phyloP scores from a whole-genome alignment of 805 yeast genomes.

The Myxozyma geophila region DNA sequence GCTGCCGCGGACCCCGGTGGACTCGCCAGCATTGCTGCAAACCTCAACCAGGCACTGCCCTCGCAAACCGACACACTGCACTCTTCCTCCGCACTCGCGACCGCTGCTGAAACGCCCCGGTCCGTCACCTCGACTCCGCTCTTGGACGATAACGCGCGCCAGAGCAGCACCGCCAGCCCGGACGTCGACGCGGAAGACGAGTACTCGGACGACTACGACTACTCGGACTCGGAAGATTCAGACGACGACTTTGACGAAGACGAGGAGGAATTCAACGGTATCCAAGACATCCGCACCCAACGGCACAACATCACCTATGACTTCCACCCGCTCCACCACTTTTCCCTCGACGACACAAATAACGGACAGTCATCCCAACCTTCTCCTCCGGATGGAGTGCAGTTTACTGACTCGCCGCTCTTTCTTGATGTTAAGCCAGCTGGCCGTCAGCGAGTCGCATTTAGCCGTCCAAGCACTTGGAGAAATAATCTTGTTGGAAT shows the following conservation, averaged over 20 bases:
- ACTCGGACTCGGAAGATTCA: conserved; percentile 4
- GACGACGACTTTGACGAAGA: conserved; percentile 9
- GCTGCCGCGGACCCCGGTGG: neutral
- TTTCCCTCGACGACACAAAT: neutral
- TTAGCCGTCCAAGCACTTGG: conserved; percentile 25
- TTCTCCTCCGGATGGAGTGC: neutral
- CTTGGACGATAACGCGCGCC: no score
- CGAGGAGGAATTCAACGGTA: neutral
- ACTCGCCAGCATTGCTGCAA: neutral
- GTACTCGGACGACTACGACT: no score
- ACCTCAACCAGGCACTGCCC: neutral
- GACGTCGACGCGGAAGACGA: conserved; percentile 9
- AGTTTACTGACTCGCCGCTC: conserved; percentile 9
- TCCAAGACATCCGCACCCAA: neutral
- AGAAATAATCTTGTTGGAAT: conserved; percentile 23
- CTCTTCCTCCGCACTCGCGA: neutral
- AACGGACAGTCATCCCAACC: neutral
- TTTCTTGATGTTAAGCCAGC: conserved; percentile 10
- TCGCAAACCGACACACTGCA: neutral
- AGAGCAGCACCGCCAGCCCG: neutral
- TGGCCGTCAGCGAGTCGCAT: conserved; percentile 17
- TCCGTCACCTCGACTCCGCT: neutral
- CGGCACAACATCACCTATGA: conserved; percentile 6
- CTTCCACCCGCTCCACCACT: neutral
- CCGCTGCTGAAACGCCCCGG: neutral